phyloP scores from a whole-genome alignment of 1,139 yeast genomes.

The Kodamaea suecica region DNA sequence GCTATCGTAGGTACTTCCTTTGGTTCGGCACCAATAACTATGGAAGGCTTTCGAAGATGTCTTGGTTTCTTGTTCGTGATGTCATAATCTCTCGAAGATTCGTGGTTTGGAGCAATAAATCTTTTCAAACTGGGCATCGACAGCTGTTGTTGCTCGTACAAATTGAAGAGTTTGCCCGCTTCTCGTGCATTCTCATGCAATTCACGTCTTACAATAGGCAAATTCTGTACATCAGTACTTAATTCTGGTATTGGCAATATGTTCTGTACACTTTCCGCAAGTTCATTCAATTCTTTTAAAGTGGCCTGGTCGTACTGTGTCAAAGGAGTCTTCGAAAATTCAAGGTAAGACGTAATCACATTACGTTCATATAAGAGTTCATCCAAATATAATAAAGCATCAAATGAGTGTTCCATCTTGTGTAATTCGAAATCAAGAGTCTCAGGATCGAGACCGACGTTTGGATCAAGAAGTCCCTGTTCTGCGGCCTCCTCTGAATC shows the following conservation, averaged over 20 bases:
- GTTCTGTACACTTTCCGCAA: slow-evolving; percentile 18
- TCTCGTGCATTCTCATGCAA: slow-evolving; percentile 31
- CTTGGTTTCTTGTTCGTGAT: not conserved
- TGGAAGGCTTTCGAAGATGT: not conserved
- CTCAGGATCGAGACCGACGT: not conserved
- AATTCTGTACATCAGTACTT: slow-evolving; percentile 18
- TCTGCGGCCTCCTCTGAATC: slow-evolving; percentile 13
- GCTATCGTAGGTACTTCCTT: no score
- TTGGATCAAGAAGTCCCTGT: slow-evolving; percentile 2
- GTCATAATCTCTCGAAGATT: not conserved
- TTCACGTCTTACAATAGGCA: slow-evolving; percentile 29
- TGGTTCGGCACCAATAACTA: no score
- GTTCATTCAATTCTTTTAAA: slow-evolving; percentile 10
- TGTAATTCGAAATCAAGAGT: slow-evolving; percentile 1
- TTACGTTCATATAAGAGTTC: slow-evolving; percentile 24
- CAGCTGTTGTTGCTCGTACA: slow-evolving; percentile 7
- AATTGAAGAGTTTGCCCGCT: slow-evolving; percentile 24
- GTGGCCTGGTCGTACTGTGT: slow-evolving; percentile 7
- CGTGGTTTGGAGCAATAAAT: slow-evolving; percentile 1
- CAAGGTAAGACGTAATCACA: slow-evolving; percentile 15
- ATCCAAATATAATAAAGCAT: slow-evolving; percentile 22
- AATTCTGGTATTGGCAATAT: slow-evolving; percentile 24
- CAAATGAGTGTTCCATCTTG: slow-evolving; percentile 15
- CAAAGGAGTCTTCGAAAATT: slow-evolving; percentile 9
- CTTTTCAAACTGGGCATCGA: slow-evolving; percentile 1